phyloP scores from a whole-genome alignment of 1,284 basidiomycete species.

The Boletus albobrunnescens region DNA sequence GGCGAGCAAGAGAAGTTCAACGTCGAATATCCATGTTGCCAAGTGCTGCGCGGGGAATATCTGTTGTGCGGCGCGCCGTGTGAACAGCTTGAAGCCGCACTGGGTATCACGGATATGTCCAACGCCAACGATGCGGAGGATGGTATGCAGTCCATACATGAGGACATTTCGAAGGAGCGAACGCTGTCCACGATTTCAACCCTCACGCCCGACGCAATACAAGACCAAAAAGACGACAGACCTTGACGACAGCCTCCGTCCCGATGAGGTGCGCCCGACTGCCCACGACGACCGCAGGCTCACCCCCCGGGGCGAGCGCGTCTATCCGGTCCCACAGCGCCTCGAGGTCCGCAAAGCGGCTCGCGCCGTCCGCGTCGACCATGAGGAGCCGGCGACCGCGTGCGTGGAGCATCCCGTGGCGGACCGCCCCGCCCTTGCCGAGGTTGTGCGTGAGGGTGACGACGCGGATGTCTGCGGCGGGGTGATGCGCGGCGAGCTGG shows the following conservation, averaged over 20 bases:
- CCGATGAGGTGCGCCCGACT: constrained; percentile 89
- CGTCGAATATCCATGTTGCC: constrained; percentile 91
- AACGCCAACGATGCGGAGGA: constrained; percentile 80
- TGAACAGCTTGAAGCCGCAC: constrained; percentile 94
- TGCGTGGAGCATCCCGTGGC: constrained; percentile 82
- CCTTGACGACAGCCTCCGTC: constrained; percentile 92
- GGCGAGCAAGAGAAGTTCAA: constrained; percentile 88
- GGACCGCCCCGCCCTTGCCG: constrained; percentile 90
- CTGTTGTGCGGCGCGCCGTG: constrained; percentile 70
- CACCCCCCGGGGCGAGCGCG: constrained; percentile 43
- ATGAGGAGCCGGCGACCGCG: constrained; percentile 80
- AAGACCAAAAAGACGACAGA: constrained; percentile 31
- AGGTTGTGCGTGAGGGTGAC: constrained; percentile 76
- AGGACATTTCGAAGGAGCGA: constrained; percentile 84
- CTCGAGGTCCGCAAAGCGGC: constrained; percentile 78
- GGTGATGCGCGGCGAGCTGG: constrained; percentile 55
- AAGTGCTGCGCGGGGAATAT: constrained; percentile 85
- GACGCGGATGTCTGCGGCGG: constrained; percentile 62
- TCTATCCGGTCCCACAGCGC: constrained; percentile 74
- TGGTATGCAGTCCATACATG: constrained; percentile 88
- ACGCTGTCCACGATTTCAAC: constrained; percentile 47
- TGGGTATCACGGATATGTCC: constrained; percentile 90
- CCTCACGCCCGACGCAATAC: not conserved
- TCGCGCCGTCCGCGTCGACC: constrained; percentile 93
- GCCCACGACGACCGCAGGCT: constrained; percentile 73